These are phyloP conservation scores for Corylus heterophylla DNA, from an alignment of 306 rosid species.

Conservation along the genomic window DNA sequence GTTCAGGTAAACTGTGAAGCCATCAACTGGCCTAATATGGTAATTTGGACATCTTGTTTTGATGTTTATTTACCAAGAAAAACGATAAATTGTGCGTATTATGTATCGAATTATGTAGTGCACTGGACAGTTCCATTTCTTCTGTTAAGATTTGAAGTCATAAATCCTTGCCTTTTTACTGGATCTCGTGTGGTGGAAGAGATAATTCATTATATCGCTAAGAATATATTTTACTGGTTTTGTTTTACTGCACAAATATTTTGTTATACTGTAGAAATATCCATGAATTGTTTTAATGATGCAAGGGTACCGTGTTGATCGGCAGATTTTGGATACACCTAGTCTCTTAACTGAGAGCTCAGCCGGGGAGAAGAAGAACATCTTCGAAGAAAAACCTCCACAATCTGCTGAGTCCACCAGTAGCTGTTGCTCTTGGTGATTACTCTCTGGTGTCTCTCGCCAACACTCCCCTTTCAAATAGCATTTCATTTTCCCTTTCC, in stretches of 20 bases:
- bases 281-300: neutral
- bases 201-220: neutral
- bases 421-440: conserved; percentile 66
- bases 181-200: too few relatives aligned
- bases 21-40: too few relatives aligned
- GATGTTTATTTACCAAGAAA: too few relatives aligned
- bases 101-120: neutral
- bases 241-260: neutral
- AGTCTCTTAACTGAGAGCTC: conserved; percentile 73
- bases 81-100: neutral
- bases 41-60: too few relatives aligned
- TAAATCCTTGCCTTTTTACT: neutral
- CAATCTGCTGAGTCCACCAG: conserved; percentile 48
- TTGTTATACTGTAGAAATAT: neutral
- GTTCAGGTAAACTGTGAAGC: too few relatives aligned
- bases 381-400: conserved; percentile 57
- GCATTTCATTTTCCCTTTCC: neutral
- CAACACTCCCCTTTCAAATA: neutral
- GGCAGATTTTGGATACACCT: conserved; percentile 80
- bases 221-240: neutral
- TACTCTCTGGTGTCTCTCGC: neutral
- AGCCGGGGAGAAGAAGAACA: conserved; percentile 64
- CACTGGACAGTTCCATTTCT: neutral
- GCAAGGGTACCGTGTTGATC: conserved; percentile 16
- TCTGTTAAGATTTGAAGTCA: neutral